Conservation (phyloP, 2,329 filamentous ascomycete genomes). For the Clonostachys solani region DNA sequence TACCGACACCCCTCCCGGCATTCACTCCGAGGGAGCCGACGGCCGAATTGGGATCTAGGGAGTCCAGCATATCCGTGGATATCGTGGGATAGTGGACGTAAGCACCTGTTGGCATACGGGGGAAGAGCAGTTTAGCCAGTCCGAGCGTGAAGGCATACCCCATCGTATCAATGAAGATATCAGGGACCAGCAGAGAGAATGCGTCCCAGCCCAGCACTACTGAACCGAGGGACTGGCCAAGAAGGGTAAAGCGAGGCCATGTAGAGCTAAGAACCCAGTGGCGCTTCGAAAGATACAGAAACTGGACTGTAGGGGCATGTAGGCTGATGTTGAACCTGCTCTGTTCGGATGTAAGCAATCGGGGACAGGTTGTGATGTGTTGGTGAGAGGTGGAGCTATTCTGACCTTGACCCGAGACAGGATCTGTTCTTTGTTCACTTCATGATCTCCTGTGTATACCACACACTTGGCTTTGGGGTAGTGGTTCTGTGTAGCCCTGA, state of each 20-base stretch:
- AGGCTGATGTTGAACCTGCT: conserved; percentile 90
- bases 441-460: conserved; percentile 94
- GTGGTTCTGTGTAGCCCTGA: conserved; percentile 81
- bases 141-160: conserved; percentile 91
- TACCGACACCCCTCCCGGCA: conserved; percentile 73
- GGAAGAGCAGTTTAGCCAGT: conserved; percentile 78
- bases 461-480: conserved; percentile 88
- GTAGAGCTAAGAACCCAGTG: conserved; percentile 81
- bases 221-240: conserved; percentile 91
- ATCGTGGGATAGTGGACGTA: conserved; percentile 99
- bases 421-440: conserved; percentile 76
- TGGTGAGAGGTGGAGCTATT: background rate
- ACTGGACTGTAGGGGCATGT: conserved; percentile 75
- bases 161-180: conserved; percentile 97
- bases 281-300: conserved; percentile 87
- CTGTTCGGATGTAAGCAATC: conserved; percentile 27
- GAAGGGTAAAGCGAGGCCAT: conserved; percentile 87
- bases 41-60: conserved; percentile 60
- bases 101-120: conserved; percentile 74
- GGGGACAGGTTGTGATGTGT: conserved; percentile 2
- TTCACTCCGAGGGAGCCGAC: conserved; percentile 70
- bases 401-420: conserved; percentile 69
- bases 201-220: conserved; percentile 86
- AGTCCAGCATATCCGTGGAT: conserved; percentile 93
- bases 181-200: conserved; percentile 85